Evolutionary conservation across 1,139 yeast species (phyloP).

Genomic region (Debaryomyces nepalensis): DNA sequence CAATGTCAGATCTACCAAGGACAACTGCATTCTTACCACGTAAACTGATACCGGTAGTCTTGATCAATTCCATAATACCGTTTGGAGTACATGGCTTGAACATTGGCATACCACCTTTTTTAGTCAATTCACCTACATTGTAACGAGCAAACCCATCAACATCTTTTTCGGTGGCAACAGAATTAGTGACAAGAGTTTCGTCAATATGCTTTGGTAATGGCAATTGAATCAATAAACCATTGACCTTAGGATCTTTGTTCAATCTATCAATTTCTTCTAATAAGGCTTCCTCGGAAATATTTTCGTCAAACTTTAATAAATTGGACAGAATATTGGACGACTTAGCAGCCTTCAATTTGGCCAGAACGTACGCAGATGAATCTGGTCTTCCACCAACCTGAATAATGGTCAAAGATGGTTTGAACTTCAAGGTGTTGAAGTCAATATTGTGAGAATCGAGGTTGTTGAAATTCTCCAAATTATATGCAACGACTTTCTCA

Average conservation of each 20-base stretch:
- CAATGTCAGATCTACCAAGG: slow-evolving; percentile 81
- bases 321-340: slow-evolving; percentile 67
- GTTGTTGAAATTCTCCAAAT: slow-evolving; percentile 32
- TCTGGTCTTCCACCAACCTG: slow-evolving; percentile 82
- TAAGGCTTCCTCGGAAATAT: slow-evolving; percentile 59
- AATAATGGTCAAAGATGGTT: slow-evolving; percentile 67
- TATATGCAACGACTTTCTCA: slow-evolving; percentile 45
- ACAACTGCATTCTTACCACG: slow-evolving; percentile 77
- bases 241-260: slow-evolving; percentile 65
- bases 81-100: slow-evolving; percentile 83
- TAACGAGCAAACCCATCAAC: slow-evolving; percentile 80
- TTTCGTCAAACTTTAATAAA: slow-evolving; percentile 60
- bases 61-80: slow-evolving; percentile 71
- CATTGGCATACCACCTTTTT: slow-evolving; percentile 70
- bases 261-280: slow-evolving; percentile 58
- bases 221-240: slow-evolving; percentile 73
- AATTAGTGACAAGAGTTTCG: slow-evolving; percentile 68
- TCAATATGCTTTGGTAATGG: slow-evolving; percentile 75
- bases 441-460: slow-evolving; percentile 19
- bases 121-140: slow-evolving; percentile 77
- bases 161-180: slow-evolving; percentile 70
- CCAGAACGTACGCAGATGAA: slow-evolving; percentile 75
- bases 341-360: slow-evolving; percentile 73
- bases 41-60: slow-evolving; percentile 61
- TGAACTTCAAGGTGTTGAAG: slow-evolving; percentile 47